Base-by-base conservation (phyloP, 768 basidiomycete genomes). In the Boletus rubescentipes region DNA sequence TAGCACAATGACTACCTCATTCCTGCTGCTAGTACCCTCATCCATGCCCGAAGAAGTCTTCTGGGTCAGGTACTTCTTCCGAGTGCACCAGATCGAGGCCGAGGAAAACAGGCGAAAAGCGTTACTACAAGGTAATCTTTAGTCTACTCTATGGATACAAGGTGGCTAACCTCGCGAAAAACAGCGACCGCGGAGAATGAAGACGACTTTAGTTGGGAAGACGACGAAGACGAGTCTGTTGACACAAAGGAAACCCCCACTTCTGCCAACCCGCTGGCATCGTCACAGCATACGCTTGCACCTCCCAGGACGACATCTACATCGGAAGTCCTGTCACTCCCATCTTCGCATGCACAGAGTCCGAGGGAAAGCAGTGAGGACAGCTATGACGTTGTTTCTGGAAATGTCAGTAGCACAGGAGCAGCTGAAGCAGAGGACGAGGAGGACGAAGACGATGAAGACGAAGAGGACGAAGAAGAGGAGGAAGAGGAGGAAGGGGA, bases 151-250 rank as follows among this genome's bases (percentile, higher is more conserved):
- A 48, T 30, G 20, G 32, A 47, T 38, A 30, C 40, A 26, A 15
- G 23, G 49, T 42, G 31, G 23, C 46, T 60, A 34, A 65, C 45
- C 12, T 11, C 41, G 39, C 40, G 46, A 54, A 46, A 53, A 57
- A 86, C n/a, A n/a, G 84, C 79, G n/a, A 76, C 84, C 4, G 69
- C 75, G 9, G 83, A 87, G 53, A 82, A 79, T 26, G 93, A 96
- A 41, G 93, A 95, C 32, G 87, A 91, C 54, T 93, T 96, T 70
- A 89, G 83, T 62, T 96, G 93, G 93, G 93, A 94, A 66, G 91
- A 91, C 50, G 84, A 86, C 46, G 92, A 94, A n/a, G 91, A 92
- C n/a, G 87, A 89, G 40, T 60, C 65, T n/a, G 53, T 46, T 4
- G 59, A 61, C 48, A 35, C 54, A 16, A 59, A 56, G 51, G 47